Evolutionary conservation across 345 rosid genomes (phyloP).

Genomic region (Aquilaria yunnanensis): DNA sequence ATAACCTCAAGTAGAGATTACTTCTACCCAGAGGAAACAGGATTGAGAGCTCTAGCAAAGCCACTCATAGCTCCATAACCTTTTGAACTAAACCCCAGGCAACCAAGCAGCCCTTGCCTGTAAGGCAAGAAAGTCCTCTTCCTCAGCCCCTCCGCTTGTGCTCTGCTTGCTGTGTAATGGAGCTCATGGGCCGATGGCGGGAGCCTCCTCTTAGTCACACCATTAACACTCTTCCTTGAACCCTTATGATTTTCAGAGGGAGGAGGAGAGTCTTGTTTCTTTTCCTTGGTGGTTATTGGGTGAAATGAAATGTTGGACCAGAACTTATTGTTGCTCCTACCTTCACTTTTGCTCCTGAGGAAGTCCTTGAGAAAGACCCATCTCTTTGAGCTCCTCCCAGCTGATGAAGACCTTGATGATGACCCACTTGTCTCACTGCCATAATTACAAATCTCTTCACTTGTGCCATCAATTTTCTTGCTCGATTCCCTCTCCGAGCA

Average conservation of each 20-base stretch:
- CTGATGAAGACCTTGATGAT: constrained; percentile 67
- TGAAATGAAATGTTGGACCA: constrained; percentile 67
- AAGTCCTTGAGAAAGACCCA: constrained; percentile 93
- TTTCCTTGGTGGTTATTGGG: constrained; percentile 42
- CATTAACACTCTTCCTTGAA: constrained; percentile 37
- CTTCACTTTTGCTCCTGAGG: constrained; percentile 90
- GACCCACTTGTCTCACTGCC: constrained; percentile 34
- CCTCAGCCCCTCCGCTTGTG: constrained; percentile 96
- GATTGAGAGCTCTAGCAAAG: constrained; percentile 80
- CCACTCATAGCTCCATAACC: constrained; percentile 94
- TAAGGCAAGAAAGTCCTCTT: constrained; percentile 93
- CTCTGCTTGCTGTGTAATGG: constrained; percentile 85
- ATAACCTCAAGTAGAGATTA: neutral
- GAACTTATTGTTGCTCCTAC: constrained; percentile 72
- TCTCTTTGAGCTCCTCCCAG: constrained; percentile 88
- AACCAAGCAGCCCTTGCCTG: constrained; percentile 91
- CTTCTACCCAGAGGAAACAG: constrained; percentile 74
- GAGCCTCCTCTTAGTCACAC: constrained; percentile 53
- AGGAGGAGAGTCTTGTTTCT: constrained; percentile 19
- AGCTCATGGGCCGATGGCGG: constrained; percentile 87
- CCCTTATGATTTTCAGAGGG: too few relatives aligned
- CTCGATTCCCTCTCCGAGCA: neutral
- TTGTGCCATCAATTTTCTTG: constrained; percentile 10
- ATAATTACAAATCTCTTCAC: constrained; percentile 16
- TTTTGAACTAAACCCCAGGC: constrained; percentile 92